A percentile compares a stretch with the other conserved stretches of the same genome.
phyloP scores from a whole-genome alignment of 2,329 filamentous ascomycete species.

The Fusarium xylarioides region DNA sequence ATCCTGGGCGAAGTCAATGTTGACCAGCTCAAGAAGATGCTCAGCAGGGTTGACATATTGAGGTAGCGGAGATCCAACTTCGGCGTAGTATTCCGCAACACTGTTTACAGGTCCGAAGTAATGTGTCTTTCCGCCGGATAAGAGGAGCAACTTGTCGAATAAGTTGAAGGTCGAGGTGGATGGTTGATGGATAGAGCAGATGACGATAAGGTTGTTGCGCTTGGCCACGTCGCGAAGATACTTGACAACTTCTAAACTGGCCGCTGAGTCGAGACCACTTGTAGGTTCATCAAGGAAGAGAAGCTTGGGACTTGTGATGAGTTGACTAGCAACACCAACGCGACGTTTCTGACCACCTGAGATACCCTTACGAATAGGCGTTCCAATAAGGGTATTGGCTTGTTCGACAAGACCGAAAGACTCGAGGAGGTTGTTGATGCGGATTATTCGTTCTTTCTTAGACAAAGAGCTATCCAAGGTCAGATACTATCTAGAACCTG shows the following conservation, averaged over 20 bases:
- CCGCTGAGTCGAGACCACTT: slow-evolving; percentile 81
- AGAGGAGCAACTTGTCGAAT: slow-evolving; percentile 80
- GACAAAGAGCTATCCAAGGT: slow-evolving; percentile 46
- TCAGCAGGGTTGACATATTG: slow-evolving; percentile 81
- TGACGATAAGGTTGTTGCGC: slow-evolving; percentile 76
- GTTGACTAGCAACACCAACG: slow-evolving; percentile 80
- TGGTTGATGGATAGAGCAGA: slow-evolving; percentile 87
- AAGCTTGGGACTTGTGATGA: slow-evolving; percentile 83
- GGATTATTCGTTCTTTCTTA: slow-evolving; percentile 65
- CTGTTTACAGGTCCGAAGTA: slow-evolving; percentile 74
- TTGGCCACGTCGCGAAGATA: slow-evolving; percentile 74
- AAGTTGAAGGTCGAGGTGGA: slow-evolving; percentile 81
- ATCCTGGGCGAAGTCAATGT: slow-evolving; percentile 74
- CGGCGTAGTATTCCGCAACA: slow-evolving; percentile 70
- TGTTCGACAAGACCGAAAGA: slow-evolving; percentile 79
- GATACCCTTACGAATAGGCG: slow-evolving; percentile 83
- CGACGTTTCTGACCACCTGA: slow-evolving; percentile 87
- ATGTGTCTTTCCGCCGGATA: slow-evolving; percentile 75
- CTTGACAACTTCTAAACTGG: slow-evolving; percentile 78
- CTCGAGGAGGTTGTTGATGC: slow-evolving; percentile 72
- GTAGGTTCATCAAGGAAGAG: slow-evolving; percentile 88
- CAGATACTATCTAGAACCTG: not conserved
- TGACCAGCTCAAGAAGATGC: slow-evolving; percentile 80
- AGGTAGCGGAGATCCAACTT: slow-evolving; percentile 70
- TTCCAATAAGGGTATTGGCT: slow-evolving; percentile 78